Percentiles rank a stretch among this genome's conserved stretches.
Conservation (phyloP, 2,329 filamentous ascomycete genomes). For the Pseudogymnoascus sp. region DNA sequence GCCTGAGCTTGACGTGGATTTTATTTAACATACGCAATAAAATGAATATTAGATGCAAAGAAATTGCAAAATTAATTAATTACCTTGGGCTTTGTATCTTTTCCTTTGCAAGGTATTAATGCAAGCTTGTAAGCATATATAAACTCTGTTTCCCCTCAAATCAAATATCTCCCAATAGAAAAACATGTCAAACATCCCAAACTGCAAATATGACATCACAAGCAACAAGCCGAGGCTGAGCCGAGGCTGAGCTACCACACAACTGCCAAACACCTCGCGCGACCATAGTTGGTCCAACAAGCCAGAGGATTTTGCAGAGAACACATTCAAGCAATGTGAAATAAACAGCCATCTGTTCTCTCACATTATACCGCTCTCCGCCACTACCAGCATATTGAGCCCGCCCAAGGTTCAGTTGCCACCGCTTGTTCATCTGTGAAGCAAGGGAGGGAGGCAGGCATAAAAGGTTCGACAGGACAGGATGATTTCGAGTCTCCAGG, state of each 20-base stretch:
- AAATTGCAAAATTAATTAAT: background rate
- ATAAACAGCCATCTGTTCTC: background rate
- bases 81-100: background rate
- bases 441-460: background rate
- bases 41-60: background rate
- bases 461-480: background rate
- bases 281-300: background rate
- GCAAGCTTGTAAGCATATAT: background rate
- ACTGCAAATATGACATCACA: slow-evolving; percentile 1
- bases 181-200: background rate
- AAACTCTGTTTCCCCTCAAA: background rate
- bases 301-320: background rate
- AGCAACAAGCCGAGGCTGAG: background rate
- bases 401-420: background rate
- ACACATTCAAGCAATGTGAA: slow-evolving; percentile 2
- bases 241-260: background rate
- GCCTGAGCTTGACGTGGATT: background rate
- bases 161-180: background rate
- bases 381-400: background rate
- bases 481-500: background rate
- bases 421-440: background rate
- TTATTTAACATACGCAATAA: background rate
- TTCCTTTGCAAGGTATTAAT: background rate
- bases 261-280: background rate
- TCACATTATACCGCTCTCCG: background rate